phyloP scores from a whole-genome alignment of 345 rosid genomes.

The Toxicodendron radicans region DNA sequence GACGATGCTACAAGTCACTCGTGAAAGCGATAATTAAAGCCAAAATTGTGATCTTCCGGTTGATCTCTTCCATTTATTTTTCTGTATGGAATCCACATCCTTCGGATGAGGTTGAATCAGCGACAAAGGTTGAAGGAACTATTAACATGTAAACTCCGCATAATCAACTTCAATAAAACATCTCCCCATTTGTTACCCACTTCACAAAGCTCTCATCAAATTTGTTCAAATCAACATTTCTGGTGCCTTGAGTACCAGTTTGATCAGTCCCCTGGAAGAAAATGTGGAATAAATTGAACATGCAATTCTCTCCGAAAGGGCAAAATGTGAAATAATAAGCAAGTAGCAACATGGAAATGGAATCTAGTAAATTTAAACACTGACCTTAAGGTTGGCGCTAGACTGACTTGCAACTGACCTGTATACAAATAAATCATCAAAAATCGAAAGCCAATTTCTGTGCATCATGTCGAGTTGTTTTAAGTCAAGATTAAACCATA shows the following conservation, averaged over 20 bases:
- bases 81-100: slow-evolving; percentile 42
- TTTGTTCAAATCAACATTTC: slow-evolving; percentile 22
- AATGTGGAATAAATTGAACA: background rate
- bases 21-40: background rate
- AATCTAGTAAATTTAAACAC: slow-evolving; percentile 10
- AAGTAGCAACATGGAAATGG: background rate
- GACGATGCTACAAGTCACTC: background rate
- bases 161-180: slow-evolving; percentile 24
- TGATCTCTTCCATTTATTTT: slow-evolving; percentile 15
- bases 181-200: slow-evolving; percentile 73
- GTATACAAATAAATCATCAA: slow-evolving; percentile 19
- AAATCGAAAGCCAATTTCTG: too few species aligned
- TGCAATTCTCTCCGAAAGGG: too few species aligned
- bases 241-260: slow-evolving; percentile 12
- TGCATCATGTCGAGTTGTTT: too few species aligned
- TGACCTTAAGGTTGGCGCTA: slow-evolving; percentile 51
- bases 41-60: slow-evolving; percentile 11
- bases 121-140: slow-evolving; percentile 14
- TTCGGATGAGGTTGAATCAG: slow-evolving; percentile 51
- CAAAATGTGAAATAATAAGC: too few species aligned
- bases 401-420: slow-evolving; percentile 60
- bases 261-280: slow-evolving; percentile 44
- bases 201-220: slow-evolving; percentile 50
- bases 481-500: too few species aligned
- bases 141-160: background rate